phyloP scores from a whole-genome alignment of 2,329 filamentous ascomycete genomes.

The Fusarium nanum region DNA sequence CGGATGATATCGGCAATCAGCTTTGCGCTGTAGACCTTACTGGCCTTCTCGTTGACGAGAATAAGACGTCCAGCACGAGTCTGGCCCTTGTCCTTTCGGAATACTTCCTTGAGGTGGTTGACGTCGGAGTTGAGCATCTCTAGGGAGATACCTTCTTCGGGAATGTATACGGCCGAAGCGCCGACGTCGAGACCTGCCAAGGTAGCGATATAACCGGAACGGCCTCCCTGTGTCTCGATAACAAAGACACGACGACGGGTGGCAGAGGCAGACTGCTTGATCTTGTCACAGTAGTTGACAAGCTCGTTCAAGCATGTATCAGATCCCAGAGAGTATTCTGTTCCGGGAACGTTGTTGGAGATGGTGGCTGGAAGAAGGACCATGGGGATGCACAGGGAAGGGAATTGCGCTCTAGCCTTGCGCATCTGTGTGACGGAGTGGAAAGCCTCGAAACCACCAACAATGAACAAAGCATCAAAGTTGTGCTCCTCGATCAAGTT shows the following conservation, averaged over 20 bases:
- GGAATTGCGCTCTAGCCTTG: slow-evolving; percentile 80
- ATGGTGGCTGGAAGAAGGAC: slow-evolving; percentile 94
- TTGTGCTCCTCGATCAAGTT: slow-evolving; percentile 86
- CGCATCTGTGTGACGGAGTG: slow-evolving; percentile 90
- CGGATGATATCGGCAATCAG: slow-evolving; percentile 96
- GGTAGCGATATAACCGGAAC: slow-evolving; percentile 92
- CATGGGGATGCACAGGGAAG: slow-evolving; percentile 92
- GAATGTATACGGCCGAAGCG: slow-evolving; percentile 93
- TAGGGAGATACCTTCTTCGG: slow-evolving; percentile 93
- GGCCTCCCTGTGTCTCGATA: slow-evolving; percentile 95
- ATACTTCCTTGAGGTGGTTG: slow-evolving; percentile 85
- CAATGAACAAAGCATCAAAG: slow-evolving; percentile 90
- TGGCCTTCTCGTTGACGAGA: slow-evolving; percentile 95
- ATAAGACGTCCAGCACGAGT: slow-evolving; percentile 92
- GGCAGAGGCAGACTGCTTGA: slow-evolving; percentile 95
- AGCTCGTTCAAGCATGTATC: slow-evolving; percentile 97
- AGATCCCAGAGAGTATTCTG: slow-evolving; percentile 95
- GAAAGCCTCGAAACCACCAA: slow-evolving; percentile 97
- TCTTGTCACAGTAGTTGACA: slow-evolving; percentile 95
- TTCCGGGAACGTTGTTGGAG: slow-evolving; percentile 97
- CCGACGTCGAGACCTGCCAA: slow-evolving; percentile 92
- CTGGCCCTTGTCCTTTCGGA: slow-evolving; percentile 86
- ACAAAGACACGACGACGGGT: slow-evolving; percentile 95
- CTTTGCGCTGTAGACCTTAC: slow-evolving; percentile 89
- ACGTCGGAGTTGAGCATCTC: slow-evolving; percentile 95